These are phyloP conservation scores for Kluyveromyces wickerhamii DNA, from an alignment of 805 yeast species.

Conservation along the genomic window DNA sequence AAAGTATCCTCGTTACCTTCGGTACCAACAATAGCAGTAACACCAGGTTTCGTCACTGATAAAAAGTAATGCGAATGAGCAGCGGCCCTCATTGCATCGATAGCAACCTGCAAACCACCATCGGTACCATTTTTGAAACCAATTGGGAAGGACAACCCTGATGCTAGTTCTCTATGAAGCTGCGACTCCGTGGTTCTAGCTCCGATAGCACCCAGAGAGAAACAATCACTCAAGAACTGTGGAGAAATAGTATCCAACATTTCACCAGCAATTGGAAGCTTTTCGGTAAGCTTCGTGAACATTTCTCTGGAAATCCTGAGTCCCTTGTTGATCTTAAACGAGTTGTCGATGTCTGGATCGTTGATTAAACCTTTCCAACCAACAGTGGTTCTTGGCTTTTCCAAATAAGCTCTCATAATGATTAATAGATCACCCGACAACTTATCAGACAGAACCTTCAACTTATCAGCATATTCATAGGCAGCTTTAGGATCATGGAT, in stretches of 20 bases:
- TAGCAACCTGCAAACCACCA: conserved; percentile 88
- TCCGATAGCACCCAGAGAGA: conserved; percentile 96
- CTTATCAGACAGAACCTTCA: conserved; percentile 50
- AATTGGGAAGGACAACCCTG: conserved; percentile 94
- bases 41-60: conserved; percentile 92
- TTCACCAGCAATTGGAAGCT: conserved; percentile 91
- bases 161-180: conserved; percentile 92
- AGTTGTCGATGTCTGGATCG: conserved; percentile 91
- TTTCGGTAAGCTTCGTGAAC: conserved; percentile 73
- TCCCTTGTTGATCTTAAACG: conserved; percentile 93
- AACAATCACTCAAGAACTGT: conserved; percentile 84
- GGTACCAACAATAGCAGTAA: conserved; percentile 92
- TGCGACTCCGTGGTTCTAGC: conserved; percentile 99
- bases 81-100: conserved; percentile 91
- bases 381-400: conserved; percentile 96
- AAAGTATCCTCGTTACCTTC: conserved; percentile 89
- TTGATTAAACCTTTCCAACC: conserved; percentile 99
- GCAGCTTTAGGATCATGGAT: conserved; percentile 94
- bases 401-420: conserved; percentile 96
- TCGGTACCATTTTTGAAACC: conserved; percentile 99
- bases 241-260: conserved; percentile 98
- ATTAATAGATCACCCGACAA: conserved; percentile 70
- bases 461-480: conserved; percentile 69
- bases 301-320: conserved; percentile 79
- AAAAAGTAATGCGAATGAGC: conserved; percentile 89